These are phyloP conservation scores for Sporothrix brunneoviolacea DNA, from an alignment of 2,329 filamentous ascomycete species.

Conservation along the genomic window DNA sequence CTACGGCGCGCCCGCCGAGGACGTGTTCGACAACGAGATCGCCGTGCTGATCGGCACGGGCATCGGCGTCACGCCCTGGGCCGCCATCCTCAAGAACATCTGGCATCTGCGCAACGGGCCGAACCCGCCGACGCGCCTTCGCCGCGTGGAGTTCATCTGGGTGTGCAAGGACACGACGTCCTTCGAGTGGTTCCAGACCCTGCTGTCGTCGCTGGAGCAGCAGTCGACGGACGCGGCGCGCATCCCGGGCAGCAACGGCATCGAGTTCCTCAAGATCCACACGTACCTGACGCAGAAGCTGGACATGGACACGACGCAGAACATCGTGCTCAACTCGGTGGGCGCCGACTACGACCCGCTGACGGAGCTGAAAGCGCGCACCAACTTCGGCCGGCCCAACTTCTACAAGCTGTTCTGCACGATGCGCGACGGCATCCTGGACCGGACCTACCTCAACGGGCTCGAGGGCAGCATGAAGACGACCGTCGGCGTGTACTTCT, in stretches of 20 bases:
- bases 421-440: conserved; percentile 82
- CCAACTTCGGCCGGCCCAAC: conserved; percentile 92
- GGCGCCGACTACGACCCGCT: conserved; percentile 82
- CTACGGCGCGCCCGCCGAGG: conserved; percentile 93
- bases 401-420: conserved; percentile 71
- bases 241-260: conserved; percentile 58
- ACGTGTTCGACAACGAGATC: conserved; percentile 91
- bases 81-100: conserved; percentile 89
- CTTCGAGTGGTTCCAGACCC: conserved; percentile 98
- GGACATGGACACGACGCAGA: conserved; percentile 86
- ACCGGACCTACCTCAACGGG: conserved; percentile 78
- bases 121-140: conserved; percentile 81
- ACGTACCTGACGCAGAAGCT: conserved; percentile 94
- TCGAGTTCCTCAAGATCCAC: conserved; percentile 94
- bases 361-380: conserved; percentile 82
- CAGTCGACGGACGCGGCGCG: conserved; percentile 69
- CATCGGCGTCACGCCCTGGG: conserved; percentile 84
- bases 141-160: conserved; percentile 98
- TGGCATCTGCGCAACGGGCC: conserved; percentile 90
- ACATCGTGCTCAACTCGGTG: conserved; percentile 94
- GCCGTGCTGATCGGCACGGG: conserved; percentile 79
- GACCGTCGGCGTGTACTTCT: conserved; percentile 96
- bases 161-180: conserved; percentile 92
- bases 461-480: conserved; percentile 70
- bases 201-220: conserved; percentile 81